Evolutionary conservation across 345 rosid genomes (phyloP).

Genomic region (Trapa bicornis): DNA sequence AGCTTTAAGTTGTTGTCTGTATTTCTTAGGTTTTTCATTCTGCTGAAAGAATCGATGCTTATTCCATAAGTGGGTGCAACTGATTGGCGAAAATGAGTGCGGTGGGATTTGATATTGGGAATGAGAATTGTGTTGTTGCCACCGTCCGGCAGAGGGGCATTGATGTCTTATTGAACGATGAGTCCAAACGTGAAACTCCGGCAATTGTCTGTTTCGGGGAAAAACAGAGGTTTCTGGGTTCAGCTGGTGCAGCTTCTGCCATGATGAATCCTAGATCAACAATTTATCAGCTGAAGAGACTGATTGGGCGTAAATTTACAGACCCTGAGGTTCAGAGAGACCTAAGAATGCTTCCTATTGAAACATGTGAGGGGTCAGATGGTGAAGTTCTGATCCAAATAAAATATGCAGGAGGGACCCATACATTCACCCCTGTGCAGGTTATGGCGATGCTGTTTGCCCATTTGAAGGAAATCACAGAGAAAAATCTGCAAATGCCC

Average conservation of each 20-base stretch:
- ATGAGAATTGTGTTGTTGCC: conserved; percentile 44
- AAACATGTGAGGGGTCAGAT: conserved; percentile 28
- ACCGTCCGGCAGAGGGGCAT: conserved; percentile 42
- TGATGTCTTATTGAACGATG: conserved; percentile 47
- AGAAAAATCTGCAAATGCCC: conserved; percentile 36
- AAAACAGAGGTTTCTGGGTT: conserved; percentile 45
- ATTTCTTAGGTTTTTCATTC: neutral
- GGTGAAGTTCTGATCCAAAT: conserved; percentile 36
- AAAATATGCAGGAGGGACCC: conserved; percentile 30
- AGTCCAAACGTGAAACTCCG: conserved; percentile 46
- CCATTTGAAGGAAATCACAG: conserved; percentile 39
- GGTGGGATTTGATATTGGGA: conserved; percentile 50
- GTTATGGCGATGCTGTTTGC: conserved; percentile 43
- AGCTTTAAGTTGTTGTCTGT: neutral
- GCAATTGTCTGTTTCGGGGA: conserved; percentile 43
- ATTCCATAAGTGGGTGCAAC: neutral
- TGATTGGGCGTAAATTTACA: conserved; percentile 31
- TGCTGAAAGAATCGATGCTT: neutral
- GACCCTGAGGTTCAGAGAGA: conserved; percentile 40
- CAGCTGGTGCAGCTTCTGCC: conserved; percentile 43
- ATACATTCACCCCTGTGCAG: conserved; percentile 32
- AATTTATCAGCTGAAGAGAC: conserved; percentile 39
- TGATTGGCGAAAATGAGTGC: conserved; percentile 30
- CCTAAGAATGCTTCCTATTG: conserved; percentile 30
- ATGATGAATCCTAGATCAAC: conserved; percentile 41